These are phyloP conservation scores for Solanum dulcamara DNA, from an alignment of 257 asterid species.

Conservation along the genomic window DNA sequence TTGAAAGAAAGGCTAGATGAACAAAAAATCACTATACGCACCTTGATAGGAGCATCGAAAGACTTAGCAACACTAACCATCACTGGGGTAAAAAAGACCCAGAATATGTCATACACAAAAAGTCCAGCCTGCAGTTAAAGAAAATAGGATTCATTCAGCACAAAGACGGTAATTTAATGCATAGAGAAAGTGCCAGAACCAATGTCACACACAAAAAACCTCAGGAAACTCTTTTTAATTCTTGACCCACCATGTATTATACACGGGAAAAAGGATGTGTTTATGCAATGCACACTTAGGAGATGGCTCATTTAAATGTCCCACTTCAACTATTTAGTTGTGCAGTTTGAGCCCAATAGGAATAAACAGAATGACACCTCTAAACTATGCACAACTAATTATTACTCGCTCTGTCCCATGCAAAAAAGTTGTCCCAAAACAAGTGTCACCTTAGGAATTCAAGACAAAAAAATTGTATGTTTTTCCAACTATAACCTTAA, in stretches of 20 bases:
- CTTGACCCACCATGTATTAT: not conserved
- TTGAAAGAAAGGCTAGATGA: not conserved
- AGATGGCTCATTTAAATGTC: not conserved
- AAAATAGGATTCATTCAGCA: not conserved
- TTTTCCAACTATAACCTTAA: not conserved
- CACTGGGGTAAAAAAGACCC: conserved; percentile 98
- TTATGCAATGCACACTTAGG: not conserved
- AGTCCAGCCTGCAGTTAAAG: conserved; percentile 72
- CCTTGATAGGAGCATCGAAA: conserved; percentile 97
- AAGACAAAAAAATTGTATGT: not conserved
- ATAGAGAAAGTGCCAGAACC: not conserved
- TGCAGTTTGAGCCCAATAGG: not conserved
- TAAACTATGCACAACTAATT: not conserved
- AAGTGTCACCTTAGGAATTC: not conserved
- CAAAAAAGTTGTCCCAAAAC: not conserved
- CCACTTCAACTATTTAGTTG: not conserved
- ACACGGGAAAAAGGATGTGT: not conserved
- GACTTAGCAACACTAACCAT: conserved; percentile 98
- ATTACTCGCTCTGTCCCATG: not conserved
- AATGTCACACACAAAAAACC: not conserved
- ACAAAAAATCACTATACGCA: not conserved
- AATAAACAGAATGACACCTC: not conserved
- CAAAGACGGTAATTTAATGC: not conserved
- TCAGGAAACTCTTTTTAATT: not conserved
- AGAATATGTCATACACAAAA: conserved; percentile 83